Conservation (phyloP, 192 early-diverging fungal genomes). For the Podila epigama region DNA sequence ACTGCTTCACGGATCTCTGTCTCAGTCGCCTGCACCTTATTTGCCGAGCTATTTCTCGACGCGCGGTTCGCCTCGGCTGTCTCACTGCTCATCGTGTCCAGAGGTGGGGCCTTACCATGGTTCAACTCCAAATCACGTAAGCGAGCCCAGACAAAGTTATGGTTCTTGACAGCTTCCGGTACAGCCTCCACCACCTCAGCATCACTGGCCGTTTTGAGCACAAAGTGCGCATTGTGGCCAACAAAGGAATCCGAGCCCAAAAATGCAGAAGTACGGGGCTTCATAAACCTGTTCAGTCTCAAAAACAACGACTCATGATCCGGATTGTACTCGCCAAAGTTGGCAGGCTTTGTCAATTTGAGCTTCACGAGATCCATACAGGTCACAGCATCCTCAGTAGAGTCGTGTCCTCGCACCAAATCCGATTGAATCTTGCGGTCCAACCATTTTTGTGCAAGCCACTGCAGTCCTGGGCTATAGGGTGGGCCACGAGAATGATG, state of each 20-base stretch:
- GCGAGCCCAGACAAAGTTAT: conserved; percentile 41
- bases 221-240: conserved; percentile 28
- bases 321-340: conserved; percentile 48
- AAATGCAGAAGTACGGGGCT: conserved; percentile 25
- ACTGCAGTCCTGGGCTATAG: conserved; percentile 58
- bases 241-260: conserved; percentile 24
- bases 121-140: conserved; percentile 45
- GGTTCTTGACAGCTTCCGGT: conserved; percentile 26
- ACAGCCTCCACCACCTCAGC: conserved; percentile 26
- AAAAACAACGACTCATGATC: conserved; percentile 50
- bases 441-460: conserved; percentile 59
- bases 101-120: conserved; percentile 24
- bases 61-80: conserved; percentile 23
- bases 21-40: conserved; percentile 27
- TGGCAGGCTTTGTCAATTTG: conserved; percentile 51
- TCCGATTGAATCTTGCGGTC: conserved; percentile 64
- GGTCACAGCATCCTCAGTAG: conserved; percentile 71
- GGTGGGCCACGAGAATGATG: conserved; percentile 61
- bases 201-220: conserved; percentile 23
- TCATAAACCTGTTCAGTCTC: conserved; percentile 23
- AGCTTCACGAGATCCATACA: conserved; percentile 69
- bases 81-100: conserved; percentile 2
- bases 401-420: conserved; percentile 66
- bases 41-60: conserved; percentile 29
- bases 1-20: conserved; percentile 27